These are phyloP conservation scores for Bocquillonia castaneifolia DNA, from an alignment of 441 rosid genomes.

Conservation along the genomic window DNA sequence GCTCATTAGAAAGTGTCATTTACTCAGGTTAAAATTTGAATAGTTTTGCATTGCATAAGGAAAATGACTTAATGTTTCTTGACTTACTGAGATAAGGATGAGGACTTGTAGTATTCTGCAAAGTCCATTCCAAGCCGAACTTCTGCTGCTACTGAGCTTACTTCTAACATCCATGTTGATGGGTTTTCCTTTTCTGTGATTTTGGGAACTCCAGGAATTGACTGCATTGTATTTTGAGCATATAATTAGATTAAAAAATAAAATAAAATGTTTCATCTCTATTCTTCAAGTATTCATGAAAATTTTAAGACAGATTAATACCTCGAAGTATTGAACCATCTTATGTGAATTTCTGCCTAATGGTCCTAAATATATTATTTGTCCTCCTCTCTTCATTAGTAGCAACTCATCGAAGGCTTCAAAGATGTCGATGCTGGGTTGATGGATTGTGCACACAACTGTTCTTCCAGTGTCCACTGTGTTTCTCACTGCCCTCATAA, in stretches of 20 bases:
- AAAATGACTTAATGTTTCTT: neutral
- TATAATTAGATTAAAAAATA: neutral
- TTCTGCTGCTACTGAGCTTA: slow-evolving; percentile 22
- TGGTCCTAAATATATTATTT: slow-evolving; percentile 4
- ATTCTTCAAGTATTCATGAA: neutral
- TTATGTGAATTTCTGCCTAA: slow-evolving; percentile 3
- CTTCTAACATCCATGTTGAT: slow-evolving; percentile 37
- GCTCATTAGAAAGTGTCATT: slow-evolving; percentile 5
- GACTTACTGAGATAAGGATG: slow-evolving; percentile 21
- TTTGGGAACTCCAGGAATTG: slow-evolving; percentile 24
- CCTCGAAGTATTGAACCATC: slow-evolving; percentile 9
- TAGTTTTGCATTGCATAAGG: neutral
- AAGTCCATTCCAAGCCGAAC: slow-evolving; percentile 26
- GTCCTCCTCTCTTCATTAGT: slow-evolving; percentile 11
- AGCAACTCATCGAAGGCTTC: slow-evolving; percentile 54
- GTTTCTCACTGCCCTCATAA: slow-evolving; percentile 65
- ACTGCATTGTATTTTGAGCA: slow-evolving; percentile 11
- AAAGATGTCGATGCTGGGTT: slow-evolving; percentile 67
- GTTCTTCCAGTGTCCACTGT: slow-evolving; percentile 68
- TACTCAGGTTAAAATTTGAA: neutral
- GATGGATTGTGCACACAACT: slow-evolving; percentile 66
- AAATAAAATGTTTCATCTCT: neutral
- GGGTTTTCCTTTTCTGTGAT: slow-evolving; percentile 27
- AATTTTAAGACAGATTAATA: neutral
- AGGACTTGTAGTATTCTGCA: slow-evolving; percentile 16